Conservation (phyloP, 108 stramenopile species). For the Nitzschia sp. region DNA sequence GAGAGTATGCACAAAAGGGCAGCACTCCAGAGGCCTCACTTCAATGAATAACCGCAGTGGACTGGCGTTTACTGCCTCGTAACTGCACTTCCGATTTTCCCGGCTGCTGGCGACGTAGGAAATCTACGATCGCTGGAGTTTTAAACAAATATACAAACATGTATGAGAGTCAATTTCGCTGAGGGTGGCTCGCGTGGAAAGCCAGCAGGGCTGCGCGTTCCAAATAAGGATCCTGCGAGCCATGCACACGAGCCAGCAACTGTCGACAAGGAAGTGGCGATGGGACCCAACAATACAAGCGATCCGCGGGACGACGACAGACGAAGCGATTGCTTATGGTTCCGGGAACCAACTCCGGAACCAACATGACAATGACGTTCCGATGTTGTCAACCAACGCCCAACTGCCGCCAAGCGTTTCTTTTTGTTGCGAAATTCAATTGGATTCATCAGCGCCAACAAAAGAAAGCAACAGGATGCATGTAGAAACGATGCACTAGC, state of each 20-base stretch:
- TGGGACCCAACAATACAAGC: conserved; percentile 1
- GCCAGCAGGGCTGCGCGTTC: background rate
- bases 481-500: too few species aligned
- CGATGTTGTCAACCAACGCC: too few species aligned
- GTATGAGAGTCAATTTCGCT: conserved; percentile 13
- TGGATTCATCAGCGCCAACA: too few species aligned
- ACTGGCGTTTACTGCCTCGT: conserved; percentile 8
- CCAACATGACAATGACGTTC: too few species aligned
- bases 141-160: conserved; percentile 10
- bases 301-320: background rate
- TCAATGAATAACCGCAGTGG: conserved; percentile 20
- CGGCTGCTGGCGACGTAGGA: conserved; percentile 15
- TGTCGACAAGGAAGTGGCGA: background rate
- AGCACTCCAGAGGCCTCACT: background rate
- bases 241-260: conserved; percentile 19
- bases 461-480: too few species aligned
- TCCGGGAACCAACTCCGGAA: too few species aligned
- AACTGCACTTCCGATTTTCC: conserved; percentile 19
- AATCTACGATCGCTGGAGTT: conserved; percentile 11
- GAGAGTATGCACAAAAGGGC: conserved; percentile 1
- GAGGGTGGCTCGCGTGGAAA: conserved; percentile 15
- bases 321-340: background rate
- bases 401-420: too few species aligned
- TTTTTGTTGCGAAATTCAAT: too few species aligned
- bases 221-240: conserved; percentile 9